phyloP scores from a whole-genome alignment of 2,329 filamentous ascomycete species.

The Phyllosticta citriasiana region DNA sequence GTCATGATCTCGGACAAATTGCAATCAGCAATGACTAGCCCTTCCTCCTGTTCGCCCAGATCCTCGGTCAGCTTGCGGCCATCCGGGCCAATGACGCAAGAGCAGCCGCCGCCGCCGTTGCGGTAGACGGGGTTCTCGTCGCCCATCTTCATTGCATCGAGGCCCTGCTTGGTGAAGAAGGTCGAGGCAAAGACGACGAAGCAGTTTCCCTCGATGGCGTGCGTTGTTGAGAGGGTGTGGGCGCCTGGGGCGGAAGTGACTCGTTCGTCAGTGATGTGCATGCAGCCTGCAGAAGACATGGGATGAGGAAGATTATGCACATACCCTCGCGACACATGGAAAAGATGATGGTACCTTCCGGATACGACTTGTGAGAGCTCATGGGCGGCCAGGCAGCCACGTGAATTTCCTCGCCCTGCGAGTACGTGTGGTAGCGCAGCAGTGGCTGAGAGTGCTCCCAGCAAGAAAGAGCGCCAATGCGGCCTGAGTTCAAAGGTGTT shows the following conservation, averaged over 20 bases:
- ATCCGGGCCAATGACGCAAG: constrained; percentile 44
- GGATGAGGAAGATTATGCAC: background rate
- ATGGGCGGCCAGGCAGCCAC: constrained; percentile 35
- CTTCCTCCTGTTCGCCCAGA: constrained; percentile 33
- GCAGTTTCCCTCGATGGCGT: constrained; percentile 46
- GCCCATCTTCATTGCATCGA: constrained; percentile 34
- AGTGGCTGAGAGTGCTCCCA: constrained; percentile 35
- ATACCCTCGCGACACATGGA: background rate
- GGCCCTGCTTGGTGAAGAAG: constrained; percentile 37
- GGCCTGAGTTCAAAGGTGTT: constrained; percentile 14
- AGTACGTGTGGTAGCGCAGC: constrained; percentile 32
- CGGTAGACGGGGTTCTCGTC: constrained; percentile 31
- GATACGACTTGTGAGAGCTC: constrained; percentile 11
- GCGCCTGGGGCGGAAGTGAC: constrained; percentile 19
- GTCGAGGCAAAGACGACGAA: constrained; percentile 47
- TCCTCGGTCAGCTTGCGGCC: constrained; percentile 37
- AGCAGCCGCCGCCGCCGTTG: constrained; percentile 35
- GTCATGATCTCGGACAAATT: constrained; percentile 36
- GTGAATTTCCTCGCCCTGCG: constrained; percentile 31
- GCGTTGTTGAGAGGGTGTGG: constrained; percentile 40
- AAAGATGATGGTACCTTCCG: background rate
- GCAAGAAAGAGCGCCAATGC: constrained; percentile 27
- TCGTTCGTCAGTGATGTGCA: background rate
- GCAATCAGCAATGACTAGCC: constrained; percentile 42
- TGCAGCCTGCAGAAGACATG: no score